A percentile compares a stretch with the other conserved stretches of the same genome.
phyloP scores from a whole-genome alignment of 495 filamentous ascomycete species.

The Penicillium arizonense region DNA sequence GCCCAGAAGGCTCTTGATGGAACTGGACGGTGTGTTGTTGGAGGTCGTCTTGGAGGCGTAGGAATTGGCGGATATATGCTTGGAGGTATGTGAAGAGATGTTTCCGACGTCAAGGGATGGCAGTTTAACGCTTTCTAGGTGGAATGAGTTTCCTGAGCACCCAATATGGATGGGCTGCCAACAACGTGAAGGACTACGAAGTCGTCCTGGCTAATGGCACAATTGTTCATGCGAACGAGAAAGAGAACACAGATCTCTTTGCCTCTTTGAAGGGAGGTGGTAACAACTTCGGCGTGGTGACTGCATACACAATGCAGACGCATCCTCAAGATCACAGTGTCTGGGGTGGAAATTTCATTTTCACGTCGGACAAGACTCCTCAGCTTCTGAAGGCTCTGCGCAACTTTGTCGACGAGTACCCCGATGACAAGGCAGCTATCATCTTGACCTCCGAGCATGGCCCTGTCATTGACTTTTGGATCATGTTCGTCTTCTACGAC shows the following conservation, averaged over 20 bases:
- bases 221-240: constrained; percentile 46
- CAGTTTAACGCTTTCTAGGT: constrained; percentile 21
- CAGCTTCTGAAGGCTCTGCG: constrained; percentile 46
- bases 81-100: constrained; percentile 30
- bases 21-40: constrained; percentile 35
- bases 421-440: constrained; percentile 50
- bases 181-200: constrained; percentile 53
- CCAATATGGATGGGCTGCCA: constrained; percentile 57
- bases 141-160: constrained; percentile 52
- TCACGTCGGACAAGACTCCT: constrained; percentile 40
- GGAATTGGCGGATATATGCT: constrained; percentile 43
- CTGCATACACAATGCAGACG: constrained; percentile 49
- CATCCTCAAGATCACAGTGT: constrained; percentile 37
- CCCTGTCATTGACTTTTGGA: constrained; percentile 51
- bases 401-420: constrained; percentile 52
- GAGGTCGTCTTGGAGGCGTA: constrained; percentile 38
- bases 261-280: constrained; percentile 55
- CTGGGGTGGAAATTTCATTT: constrained; percentile 56
- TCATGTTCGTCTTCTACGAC: constrained; percentile 64
- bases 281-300: constrained; percentile 64
- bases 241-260: constrained; percentile 52
- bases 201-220: constrained; percentile 56
- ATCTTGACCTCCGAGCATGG: constrained; percentile 55
- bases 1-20: constrained; percentile 34
- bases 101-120: too few species aligned